phyloP scores from a whole-genome alignment of 768 basidiomycete genomes.

The Asterophora parasitica region DNA sequence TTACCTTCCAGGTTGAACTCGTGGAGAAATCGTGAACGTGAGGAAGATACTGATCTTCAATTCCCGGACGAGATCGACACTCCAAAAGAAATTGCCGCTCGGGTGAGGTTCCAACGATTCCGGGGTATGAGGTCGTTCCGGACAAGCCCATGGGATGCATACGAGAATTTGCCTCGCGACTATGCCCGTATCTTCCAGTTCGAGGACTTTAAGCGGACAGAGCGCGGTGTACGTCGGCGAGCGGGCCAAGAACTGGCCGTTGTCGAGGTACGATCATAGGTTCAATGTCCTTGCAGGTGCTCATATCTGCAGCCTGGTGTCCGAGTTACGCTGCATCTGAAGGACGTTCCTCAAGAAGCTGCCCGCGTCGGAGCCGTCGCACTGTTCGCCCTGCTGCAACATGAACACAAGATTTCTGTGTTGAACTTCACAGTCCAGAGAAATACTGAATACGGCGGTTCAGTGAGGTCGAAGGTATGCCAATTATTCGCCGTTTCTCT shows the following conservation, averaged over 20 bases:
- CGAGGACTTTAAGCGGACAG: constrained; percentile 88
- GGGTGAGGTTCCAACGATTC: constrained; percentile 83
- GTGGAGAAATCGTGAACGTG: constrained; percentile 67
- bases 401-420: constrained; percentile 94
- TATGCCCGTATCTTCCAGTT: constrained; percentile 97
- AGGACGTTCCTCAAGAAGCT: constrained; percentile 67
- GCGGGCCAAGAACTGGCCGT: constrained; percentile 56
- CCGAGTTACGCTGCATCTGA: constrained; percentile 73
- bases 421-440: constrained; percentile 90
- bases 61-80: constrained; percentile 98
- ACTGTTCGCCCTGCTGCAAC: constrained; percentile 80
- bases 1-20: constrained; percentile 47
- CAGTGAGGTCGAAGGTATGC: constrained; percentile 84
- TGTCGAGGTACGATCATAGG: constrained; percentile 53
- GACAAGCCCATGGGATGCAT: constrained; percentile 97
- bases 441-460: constrained; percentile 89
- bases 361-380: constrained; percentile 46
- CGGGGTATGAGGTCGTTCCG: constrained; percentile 89
- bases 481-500: background rate
- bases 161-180: constrained; percentile 90
- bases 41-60: constrained; percentile 76
- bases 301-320: constrained; percentile 58
- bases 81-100: constrained; percentile 76
- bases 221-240: constrained; percentile 59
- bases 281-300: background rate